Conservation (phyloP, 768 basidiomycete species). For the Epithele typhae region DNA sequence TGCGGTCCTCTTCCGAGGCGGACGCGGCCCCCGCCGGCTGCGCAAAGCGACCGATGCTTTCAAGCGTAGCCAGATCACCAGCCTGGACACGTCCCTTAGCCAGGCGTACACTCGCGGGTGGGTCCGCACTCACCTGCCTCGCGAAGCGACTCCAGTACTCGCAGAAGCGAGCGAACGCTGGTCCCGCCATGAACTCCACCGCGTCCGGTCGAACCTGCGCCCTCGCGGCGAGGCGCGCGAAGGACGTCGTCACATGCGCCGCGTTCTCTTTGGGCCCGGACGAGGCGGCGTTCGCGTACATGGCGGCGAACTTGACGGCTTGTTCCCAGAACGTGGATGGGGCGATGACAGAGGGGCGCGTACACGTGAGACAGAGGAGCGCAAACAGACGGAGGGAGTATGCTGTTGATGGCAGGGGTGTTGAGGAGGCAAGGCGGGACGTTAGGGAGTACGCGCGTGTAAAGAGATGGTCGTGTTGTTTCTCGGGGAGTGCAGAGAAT, state of each 20-base stretch:
- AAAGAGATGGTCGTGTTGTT: slow-evolving; percentile 53
- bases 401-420: slow-evolving; percentile 18
- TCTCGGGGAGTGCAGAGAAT: slow-evolving; percentile 39
- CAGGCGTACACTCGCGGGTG: too few relatives aligned
- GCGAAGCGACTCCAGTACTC: slow-evolving; percentile 72
- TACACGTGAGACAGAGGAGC: slow-evolving; percentile 44
- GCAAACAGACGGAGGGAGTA: slow-evolving; percentile 39
- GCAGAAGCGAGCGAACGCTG: slow-evolving; percentile 57
- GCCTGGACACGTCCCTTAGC: slow-evolving; percentile 7
- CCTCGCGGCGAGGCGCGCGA: slow-evolving; percentile 38
- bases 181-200: slow-evolving; percentile 42
- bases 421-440: slow-evolving; percentile 31
- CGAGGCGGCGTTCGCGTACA: slow-evolving; percentile 26
- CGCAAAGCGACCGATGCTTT: slow-evolving; percentile 32
- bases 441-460: slow-evolving; percentile 56
- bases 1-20: slow-evolving; percentile 30
- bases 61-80: slow-evolving; percentile 30
- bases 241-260: slow-evolving; percentile 38
- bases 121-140: slow-evolving; percentile 42
- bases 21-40: not conserved
- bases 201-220: slow-evolving; percentile 34
- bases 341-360: slow-evolving; percentile 43
- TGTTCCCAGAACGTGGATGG: slow-evolving; percentile 71
- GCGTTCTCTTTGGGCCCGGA: slow-evolving; percentile 28
- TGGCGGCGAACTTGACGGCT: slow-evolving; percentile 42